A percentile compares a stretch with the other conserved stretches of the same genome.
Evolutionary conservation across 1,284 basidiomycete genomes (phyloP).

Genomic region (Naganishia sp.): DNA sequence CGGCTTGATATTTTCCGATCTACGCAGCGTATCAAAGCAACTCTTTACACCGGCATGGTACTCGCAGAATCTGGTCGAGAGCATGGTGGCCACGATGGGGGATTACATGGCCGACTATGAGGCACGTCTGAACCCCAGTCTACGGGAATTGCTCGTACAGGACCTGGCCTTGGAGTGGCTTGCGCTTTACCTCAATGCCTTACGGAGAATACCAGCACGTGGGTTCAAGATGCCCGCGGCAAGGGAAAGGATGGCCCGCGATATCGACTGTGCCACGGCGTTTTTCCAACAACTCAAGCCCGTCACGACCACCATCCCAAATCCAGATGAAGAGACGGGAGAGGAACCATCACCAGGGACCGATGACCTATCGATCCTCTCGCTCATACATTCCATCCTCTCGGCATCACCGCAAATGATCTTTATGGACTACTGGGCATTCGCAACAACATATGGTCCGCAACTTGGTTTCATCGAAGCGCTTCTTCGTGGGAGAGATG

Average conservation of each 20-base stretch:
- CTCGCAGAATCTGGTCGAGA: conserved; percentile 59
- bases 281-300: conserved; percentile 78
- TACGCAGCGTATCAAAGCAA: conserved; percentile 82
- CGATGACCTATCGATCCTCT: conserved; percentile 79
- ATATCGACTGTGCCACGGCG: conserved; percentile 73
- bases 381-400: conserved; percentile 79
- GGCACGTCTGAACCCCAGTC: conserved; percentile 81
- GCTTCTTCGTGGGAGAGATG: conserved; percentile 83
- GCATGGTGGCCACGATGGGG: conserved; percentile 90
- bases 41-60: conserved; percentile 86
- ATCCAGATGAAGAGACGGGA: background rate
- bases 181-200: conserved; percentile 82
- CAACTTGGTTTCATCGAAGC: conserved; percentile 89
- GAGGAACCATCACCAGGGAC: conserved; percentile 64
- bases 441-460: conserved; percentile 93
- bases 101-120: conserved; percentile 95
- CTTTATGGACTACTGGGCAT: conserved; percentile 92
- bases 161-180: conserved; percentile 91
- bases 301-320: conserved; percentile 13
- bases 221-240: conserved; percentile 86
- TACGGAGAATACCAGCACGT: conserved; percentile 68
- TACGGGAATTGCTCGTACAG: conserved; percentile 89
- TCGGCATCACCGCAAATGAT: conserved; percentile 89
- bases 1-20: conserved; percentile 91
- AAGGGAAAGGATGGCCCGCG: conserved; percentile 75